Evolutionary conservation across 2,329 filamentous ascomycete genomes (phyloP).

Genomic region (Penicillium oxalicum): DNA sequence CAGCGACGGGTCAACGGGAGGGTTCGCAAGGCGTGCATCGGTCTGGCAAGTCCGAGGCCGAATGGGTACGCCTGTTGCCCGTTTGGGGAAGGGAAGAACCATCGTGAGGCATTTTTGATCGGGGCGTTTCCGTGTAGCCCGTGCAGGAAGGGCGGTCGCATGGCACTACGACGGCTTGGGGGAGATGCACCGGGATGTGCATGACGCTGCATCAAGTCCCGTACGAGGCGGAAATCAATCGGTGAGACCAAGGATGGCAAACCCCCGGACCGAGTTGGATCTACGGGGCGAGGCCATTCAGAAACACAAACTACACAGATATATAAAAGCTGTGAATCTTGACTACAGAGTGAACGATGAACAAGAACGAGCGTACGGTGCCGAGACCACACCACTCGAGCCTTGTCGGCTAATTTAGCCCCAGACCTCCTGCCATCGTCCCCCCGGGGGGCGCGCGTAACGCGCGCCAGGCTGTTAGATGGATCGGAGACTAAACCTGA

Average conservation of each 20-base stretch:
- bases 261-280: no score
- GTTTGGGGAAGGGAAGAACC: slow-evolving; percentile 1
- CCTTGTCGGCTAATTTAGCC: background rate
- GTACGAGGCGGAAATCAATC: background rate
- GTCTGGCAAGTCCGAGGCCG: slow-evolving; percentile 9
- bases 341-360: no score
- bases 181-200: background rate
- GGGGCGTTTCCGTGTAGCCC: background rate
- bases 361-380: no score
- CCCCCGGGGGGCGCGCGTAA: background rate
- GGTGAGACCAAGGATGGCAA: background rate
- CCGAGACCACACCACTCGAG: no score
- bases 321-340: no score
- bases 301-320: no score
- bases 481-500: background rate
- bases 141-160: background rate
- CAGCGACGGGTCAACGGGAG: no score
- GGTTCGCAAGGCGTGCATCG: background rate
- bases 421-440: background rate
- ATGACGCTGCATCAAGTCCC: background rate
- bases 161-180: background rate
- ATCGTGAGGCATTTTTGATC: slow-evolving; percentile 32
- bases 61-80: slow-evolving; percentile 19
- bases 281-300: no score
- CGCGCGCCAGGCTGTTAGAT: background rate